These are phyloP conservation scores for Alternaria brassicae DNA, from an alignment of 2,329 filamentous ascomycete genomes.

Conservation along the genomic window DNA sequence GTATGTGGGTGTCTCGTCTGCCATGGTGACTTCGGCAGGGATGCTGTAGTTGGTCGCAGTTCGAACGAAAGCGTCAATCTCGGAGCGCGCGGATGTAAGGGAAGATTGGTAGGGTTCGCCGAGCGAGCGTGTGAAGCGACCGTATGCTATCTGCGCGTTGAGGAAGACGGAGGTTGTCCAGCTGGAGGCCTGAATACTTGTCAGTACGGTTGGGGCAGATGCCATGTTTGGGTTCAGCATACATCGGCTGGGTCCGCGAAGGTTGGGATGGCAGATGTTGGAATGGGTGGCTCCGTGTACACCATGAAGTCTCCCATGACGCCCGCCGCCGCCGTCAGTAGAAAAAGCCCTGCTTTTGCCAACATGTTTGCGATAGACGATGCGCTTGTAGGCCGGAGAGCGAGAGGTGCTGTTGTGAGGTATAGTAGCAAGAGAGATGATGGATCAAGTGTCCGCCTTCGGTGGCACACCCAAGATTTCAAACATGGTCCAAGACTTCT, in stretches of 20 bases:
- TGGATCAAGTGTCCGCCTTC: background rate
- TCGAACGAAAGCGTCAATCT: constrained; percentile 34
- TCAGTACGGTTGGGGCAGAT: background rate
- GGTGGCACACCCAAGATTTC: constrained; percentile 6
- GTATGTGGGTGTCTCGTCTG: constrained; percentile 29
- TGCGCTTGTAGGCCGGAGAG: background rate
- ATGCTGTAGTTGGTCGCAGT: constrained; percentile 37
- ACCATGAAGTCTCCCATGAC: constrained; percentile 42
- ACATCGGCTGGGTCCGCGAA: constrained; percentile 35
- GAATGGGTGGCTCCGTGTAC: constrained; percentile 41
- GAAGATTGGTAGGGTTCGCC: constrained; percentile 39
- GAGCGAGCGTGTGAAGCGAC: constrained; percentile 27
- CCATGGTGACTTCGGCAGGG: constrained; percentile 35
- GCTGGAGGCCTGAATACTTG: constrained; percentile 22
- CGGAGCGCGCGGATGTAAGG: constrained; percentile 34
- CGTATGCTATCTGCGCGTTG: constrained; percentile 36
- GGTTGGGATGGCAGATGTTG: constrained; percentile 34
- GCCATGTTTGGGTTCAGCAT: background rate
- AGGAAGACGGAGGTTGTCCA: constrained; percentile 41
- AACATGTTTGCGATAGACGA: constrained; percentile 19
- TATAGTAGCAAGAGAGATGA: background rate
- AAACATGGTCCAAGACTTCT: constrained; percentile 11
- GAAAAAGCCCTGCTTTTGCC: constrained; percentile 18
- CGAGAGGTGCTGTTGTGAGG: background rate
- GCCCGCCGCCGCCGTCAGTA: constrained; percentile 24